Evolutionary conservation across 2,329 filamentous ascomycete species (phyloP).

Genomic region (Botrytis squamosa): DNA sequence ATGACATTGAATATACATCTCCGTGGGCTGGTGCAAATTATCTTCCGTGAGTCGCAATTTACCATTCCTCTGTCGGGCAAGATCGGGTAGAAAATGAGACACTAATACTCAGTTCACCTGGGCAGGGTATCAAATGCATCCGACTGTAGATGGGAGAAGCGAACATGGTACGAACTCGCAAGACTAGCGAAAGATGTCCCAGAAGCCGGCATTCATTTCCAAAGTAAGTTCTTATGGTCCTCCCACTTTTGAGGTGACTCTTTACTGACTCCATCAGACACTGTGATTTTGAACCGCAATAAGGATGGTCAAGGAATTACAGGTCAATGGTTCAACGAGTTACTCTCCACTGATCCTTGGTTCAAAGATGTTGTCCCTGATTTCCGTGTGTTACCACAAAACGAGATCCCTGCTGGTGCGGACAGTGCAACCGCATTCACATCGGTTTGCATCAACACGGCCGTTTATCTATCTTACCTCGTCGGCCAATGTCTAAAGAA

Average conservation of each 20-base stretch:
- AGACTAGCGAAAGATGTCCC: constrained; percentile 62
- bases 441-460: constrained; percentile 88
- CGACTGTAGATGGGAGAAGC: constrained; percentile 55
- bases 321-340: constrained; percentile 55
- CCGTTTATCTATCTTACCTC: constrained; percentile 84
- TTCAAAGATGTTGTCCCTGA: constrained; percentile 70
- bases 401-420: constrained; percentile 61
- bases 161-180: constrained; percentile 63
- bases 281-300: constrained; percentile 50
- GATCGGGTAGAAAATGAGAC: constrained; percentile 3
- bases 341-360: constrained; percentile 70
- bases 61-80: neutral
- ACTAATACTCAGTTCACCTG: constrained; percentile 35
- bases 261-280: constrained; percentile 41
- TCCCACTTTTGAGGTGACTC: neutral
- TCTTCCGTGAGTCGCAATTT: constrained; percentile 57
- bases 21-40: constrained; percentile 87
- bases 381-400: constrained; percentile 59
- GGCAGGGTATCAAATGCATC: constrained; percentile 27
- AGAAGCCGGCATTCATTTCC: constrained; percentile 79
- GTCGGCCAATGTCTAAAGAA: constrained; percentile 73
- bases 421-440: constrained; percentile 75
- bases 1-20: constrained; percentile 85
- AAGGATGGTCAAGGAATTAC: constrained; percentile 30
- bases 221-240: constrained; percentile 47